phyloP scores from a whole-genome alignment of 2,329 filamentous ascomycete species.

The Colletotrichum euphorbiae region DNA sequence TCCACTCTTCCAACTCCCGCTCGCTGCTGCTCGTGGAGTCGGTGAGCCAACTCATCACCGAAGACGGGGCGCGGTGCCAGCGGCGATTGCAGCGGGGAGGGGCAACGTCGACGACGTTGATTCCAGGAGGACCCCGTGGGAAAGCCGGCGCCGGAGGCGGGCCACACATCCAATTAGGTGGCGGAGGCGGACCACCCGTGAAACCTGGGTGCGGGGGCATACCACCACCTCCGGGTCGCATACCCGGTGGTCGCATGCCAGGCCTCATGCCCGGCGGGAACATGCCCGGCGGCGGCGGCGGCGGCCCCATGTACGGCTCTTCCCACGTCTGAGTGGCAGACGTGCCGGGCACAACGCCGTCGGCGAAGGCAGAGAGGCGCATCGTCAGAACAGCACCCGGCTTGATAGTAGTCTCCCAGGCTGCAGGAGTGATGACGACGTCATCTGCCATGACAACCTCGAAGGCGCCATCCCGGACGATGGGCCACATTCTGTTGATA shows the following conservation, averaged over 20 bases:
- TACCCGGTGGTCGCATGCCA: neutral
- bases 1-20: constrained; percentile 1
- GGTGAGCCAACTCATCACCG: constrained; percentile 11
- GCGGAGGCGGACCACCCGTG: neutral
- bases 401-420: constrained; percentile 29
- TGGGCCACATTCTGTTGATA: constrained; percentile 19
- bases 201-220: neutral
- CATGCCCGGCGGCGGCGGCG: neutral
- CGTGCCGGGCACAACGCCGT: neutral
- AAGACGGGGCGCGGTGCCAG: neutral
- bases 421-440: constrained; percentile 17
- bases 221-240: neutral
- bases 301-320: neutral
- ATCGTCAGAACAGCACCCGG: constrained; percentile 23
- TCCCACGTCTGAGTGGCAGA: constrained; percentile 8
- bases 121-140: too few relatives aligned
- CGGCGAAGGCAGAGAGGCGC: constrained; percentile 31
- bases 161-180: neutral
- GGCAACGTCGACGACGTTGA: constrained; percentile 2
- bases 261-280: neutral
- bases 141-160: neutral
- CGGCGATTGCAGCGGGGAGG: neutral
- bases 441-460: constrained; percentile 20
- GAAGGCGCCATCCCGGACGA: constrained; percentile 24
- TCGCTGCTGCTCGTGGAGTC: neutral